These are phyloP conservation scores for Kockovaella imperatae DNA, from an alignment of 768 basidiomycete genomes.

Conservation along the genomic window DNA sequence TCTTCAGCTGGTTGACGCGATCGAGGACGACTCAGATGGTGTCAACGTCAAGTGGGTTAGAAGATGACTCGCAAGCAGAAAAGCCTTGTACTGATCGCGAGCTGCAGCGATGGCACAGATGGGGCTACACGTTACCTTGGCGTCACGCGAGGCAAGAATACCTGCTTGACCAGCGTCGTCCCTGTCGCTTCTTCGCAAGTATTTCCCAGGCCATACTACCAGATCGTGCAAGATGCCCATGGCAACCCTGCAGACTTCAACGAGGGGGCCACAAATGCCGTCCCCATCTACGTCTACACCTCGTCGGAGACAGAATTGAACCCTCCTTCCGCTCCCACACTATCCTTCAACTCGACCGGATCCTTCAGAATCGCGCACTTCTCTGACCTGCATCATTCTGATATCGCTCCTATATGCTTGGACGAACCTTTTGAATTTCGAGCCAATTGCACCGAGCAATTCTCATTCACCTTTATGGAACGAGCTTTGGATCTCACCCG, in stretches of 20 bases:
- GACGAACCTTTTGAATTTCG: neutral
- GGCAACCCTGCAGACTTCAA: conserved; percentile 1
- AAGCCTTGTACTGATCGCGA: too few relatives aligned
- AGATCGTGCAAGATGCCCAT: neutral
- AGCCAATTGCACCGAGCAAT: neutral
- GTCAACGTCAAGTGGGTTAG: too few relatives aligned
- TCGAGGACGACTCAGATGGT: too few relatives aligned
- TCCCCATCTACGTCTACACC: conserved; percentile 2
- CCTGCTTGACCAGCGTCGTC: conserved; percentile 4
- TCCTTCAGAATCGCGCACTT: conserved; percentile 2
- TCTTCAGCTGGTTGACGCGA: too few relatives aligned
- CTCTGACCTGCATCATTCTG: conserved; percentile 2
- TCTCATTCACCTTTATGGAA: neutral
- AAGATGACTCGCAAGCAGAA: too few relatives aligned
- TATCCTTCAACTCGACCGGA: conserved; percentile 3
- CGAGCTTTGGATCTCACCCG: neutral
- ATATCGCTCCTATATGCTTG: neutral
- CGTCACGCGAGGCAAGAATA: too few relatives aligned
- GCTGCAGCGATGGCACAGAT: too few relatives aligned
- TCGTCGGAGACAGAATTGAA: neutral
- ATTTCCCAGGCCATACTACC: neutral
- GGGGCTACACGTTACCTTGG: too few relatives aligned
- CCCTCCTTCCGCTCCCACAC: neutral
- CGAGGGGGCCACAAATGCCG: neutral
- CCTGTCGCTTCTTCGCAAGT: neutral